A percentile compares a stretch with the other conserved stretches of the same genome.
phyloP scores from a whole-genome alignment of 306 rosid genomes.

The Urtica urens region DNA sequence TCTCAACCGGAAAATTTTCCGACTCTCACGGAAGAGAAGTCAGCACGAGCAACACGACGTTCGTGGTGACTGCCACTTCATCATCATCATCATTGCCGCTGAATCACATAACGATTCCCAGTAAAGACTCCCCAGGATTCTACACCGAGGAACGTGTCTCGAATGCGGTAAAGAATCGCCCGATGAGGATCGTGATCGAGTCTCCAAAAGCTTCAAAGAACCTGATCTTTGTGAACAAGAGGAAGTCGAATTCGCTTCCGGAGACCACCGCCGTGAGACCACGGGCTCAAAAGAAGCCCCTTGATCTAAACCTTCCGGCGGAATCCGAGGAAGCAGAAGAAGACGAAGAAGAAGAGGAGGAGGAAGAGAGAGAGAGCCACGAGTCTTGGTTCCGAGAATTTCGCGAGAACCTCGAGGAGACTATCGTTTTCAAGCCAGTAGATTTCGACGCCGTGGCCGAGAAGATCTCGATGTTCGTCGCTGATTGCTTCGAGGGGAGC shows the following conservation, averaged over 20 bases:
- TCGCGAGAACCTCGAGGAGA: conserved; percentile 38
- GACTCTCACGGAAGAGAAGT: conserved; percentile 83
- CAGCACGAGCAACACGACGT: conserved; percentile 46
- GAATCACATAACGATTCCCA: conserved; percentile 15
- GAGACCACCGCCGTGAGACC: conserved; percentile 42
- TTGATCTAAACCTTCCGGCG: conserved; percentile 91
- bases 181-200: conserved; percentile 44
- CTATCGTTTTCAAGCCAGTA: conserved; percentile 56
- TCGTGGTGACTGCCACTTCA: conserved; percentile 53
- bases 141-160: conserved; percentile 58
- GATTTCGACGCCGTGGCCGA: conserved; percentile 60
- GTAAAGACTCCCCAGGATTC: conserved; percentile 25
- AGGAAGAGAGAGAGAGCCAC: conserved; percentile 35
- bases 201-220: conserved; percentile 24
- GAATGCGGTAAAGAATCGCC: conserved; percentile 33
- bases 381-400: conserved; percentile 62
- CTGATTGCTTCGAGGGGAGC: conserved; percentile 36
- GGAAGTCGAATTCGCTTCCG: conserved; percentile 42
- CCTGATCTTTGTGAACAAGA: conserved; percentile 43
- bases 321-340: conserved; percentile 39
- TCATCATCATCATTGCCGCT: conserved; percentile 23
- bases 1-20: conserved; percentile 60
- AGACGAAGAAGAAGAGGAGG: conserved; percentile 20
- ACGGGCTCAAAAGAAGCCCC: conserved; percentile 50
- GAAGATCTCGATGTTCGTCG: conserved; percentile 33